Evolutionary conservation across 2,329 filamentous ascomycete species (phyloP).

Genomic region (Colletotrichum sojae): DNA sequence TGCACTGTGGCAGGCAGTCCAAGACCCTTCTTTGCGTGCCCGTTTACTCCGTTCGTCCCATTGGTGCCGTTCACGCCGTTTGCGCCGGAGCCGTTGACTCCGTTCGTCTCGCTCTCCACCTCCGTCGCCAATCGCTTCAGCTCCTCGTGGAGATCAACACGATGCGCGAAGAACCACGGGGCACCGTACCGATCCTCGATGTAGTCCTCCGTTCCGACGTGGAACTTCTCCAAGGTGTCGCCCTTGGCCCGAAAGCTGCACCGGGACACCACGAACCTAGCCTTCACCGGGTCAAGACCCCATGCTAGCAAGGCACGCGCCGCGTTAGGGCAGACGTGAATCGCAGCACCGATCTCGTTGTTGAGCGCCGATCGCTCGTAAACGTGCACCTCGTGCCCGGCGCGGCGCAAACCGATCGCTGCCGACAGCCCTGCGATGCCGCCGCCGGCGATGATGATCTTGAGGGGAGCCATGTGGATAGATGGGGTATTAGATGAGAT

Average conservation of each 20-base stretch:
- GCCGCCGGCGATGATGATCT: constrained; percentile 50
- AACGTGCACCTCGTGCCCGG: constrained; percentile 51
- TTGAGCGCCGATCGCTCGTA: constrained; percentile 55
- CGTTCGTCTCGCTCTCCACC: constrained; percentile 20
- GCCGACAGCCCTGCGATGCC: constrained; percentile 54
- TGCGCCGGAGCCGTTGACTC: no score
- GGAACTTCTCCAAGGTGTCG: constrained; percentile 45
- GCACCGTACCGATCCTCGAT: constrained; percentile 46
- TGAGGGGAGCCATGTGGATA: constrained; percentile 20
- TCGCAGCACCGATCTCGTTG: constrained; percentile 56
- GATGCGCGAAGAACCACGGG: constrained; percentile 53
- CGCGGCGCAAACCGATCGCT: constrained; percentile 50
- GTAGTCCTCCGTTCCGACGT: constrained; percentile 37
- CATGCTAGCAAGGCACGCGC: constrained; percentile 52
- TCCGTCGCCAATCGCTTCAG: constrained; percentile 52
- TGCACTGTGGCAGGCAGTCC: constrained; percentile 46
- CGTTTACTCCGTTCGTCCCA: not conserved
- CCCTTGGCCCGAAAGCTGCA: constrained; percentile 40
- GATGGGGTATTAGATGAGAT: not conserved
- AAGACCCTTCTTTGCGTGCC: constrained; percentile 23
- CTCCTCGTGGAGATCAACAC: constrained; percentile 56
- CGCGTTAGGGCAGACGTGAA: constrained; percentile 56
- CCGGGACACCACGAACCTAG: constrained; percentile 45
- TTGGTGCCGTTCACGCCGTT: no score
- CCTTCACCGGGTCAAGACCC: constrained; percentile 51